phyloP scores from a whole-genome alignment of 192 early-diverging fungal species.

The Dimargaris cristalligena region DNA sequence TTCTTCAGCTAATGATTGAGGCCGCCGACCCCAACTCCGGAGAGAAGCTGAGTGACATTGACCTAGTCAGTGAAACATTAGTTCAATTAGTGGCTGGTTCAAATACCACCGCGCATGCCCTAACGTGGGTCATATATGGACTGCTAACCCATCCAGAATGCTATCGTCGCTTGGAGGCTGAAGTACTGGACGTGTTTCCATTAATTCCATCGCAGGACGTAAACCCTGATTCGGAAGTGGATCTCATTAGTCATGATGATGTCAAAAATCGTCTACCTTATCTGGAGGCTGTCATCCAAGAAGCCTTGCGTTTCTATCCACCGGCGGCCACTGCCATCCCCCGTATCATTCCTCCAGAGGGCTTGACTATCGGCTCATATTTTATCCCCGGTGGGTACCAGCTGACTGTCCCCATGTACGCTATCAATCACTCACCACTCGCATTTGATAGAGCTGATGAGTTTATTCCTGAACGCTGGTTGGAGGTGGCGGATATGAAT shows the following conservation, averaged over 20 bases:
- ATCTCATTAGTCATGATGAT: not conserved
- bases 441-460: not conserved
- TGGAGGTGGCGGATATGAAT: too few species aligned
- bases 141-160: conserved; percentile 19
- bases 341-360: conserved; percentile 18
- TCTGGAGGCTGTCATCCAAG: conserved; percentile 22
- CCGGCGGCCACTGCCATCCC: conserved; percentile 24
- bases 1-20: conserved; percentile 26
- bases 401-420: not conserved
- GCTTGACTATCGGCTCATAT: not conserved
- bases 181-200: conserved; percentile 19
- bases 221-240: not conserved
- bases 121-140: conserved; percentile 19
- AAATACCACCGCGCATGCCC: conserved; percentile 27
- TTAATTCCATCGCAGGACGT: not conserved
- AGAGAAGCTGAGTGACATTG: too few species aligned
- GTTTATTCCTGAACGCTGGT: conserved; percentile 22
- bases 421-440: not conserved
- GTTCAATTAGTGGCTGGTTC: conserved; percentile 23
- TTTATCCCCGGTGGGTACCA: not conserved
- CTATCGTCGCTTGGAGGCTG: conserved; percentile 12
- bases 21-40: too few species aligned
- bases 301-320: conserved; percentile 24
- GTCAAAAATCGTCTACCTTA: conserved; percentile 12
- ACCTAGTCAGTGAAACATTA: conserved; percentile 17